Conservation (phyloP, 345 rosid genomes). For the Melaleuca alternifolia region DNA sequence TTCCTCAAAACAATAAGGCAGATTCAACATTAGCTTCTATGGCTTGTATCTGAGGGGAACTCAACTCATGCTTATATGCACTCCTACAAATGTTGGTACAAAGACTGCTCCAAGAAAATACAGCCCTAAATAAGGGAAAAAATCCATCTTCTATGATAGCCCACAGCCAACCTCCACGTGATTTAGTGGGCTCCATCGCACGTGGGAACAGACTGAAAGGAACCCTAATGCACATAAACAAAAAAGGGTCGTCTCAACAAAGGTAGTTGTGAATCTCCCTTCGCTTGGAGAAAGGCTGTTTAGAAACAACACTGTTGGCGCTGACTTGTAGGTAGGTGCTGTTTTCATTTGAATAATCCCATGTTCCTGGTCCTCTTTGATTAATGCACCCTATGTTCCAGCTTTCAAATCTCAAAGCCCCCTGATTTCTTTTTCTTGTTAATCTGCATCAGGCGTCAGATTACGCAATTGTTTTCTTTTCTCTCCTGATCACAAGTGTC, state of each 20-base stretch:
- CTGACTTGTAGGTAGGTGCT: not conserved
- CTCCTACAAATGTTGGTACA: no score
- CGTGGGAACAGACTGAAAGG: not conserved
- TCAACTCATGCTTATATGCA: no score
- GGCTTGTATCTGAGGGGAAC: no score
- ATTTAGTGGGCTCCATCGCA: not conserved
- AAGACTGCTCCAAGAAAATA: no score
- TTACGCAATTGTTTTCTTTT: no score
- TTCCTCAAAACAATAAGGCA: not conserved
- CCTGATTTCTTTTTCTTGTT: not conserved
- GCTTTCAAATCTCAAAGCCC: not conserved
- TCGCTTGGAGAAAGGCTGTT: not conserved
- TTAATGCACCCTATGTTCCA: not conserved
- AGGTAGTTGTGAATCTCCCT: not conserved
- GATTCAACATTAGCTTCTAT: no score
- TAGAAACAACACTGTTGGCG: not conserved
- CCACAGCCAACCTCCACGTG: not conserved
- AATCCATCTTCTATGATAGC: no score
- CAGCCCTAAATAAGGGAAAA: no score
- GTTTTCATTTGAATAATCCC: not conserved
- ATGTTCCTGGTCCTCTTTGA: not conserved
- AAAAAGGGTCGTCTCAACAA: not conserved
- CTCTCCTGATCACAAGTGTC: no score
- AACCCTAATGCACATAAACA: not conserved
- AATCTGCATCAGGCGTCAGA: not conserved